A percentile compares a stretch with the other conserved stretches of the same genome.
Conservation (phyloP, 2,329 filamentous ascomycete species). For the Exophiala viscosa region DNA sequence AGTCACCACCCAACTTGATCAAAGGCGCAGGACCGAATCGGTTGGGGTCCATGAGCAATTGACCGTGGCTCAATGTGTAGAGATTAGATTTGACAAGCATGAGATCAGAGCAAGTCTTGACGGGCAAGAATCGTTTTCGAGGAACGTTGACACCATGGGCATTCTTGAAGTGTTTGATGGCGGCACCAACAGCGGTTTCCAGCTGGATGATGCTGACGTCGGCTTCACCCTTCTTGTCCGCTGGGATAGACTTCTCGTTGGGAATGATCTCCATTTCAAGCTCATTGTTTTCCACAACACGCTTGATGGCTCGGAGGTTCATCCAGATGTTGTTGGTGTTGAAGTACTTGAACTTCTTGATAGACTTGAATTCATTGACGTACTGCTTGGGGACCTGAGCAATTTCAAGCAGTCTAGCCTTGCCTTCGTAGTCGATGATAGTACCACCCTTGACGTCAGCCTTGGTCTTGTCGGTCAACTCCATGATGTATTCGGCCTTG, state of each 20-base stretch:
- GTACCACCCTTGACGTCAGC: slow-evolving; percentile 99
- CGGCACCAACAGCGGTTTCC: slow-evolving; percentile 96
- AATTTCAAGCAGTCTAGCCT: slow-evolving; percentile 93
- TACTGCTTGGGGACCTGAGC: slow-evolving; percentile 99
- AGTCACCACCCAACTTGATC: slow-evolving; percentile 98
- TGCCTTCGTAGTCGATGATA: slow-evolving; percentile 98
- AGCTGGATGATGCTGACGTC: slow-evolving; percentile 97
- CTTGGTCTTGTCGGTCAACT: slow-evolving; percentile 99
- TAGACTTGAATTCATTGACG: slow-evolving; percentile 99
- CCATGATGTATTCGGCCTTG: slow-evolving; percentile 98
- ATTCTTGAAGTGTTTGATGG: slow-evolving; percentile 98
- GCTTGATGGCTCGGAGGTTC: slow-evolving; percentile 95
- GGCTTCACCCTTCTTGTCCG: slow-evolving; percentile 99
- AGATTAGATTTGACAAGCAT: slow-evolving; percentile 99
- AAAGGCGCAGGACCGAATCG: slow-evolving; percentile 94
- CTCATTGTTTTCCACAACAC: slow-evolving; percentile 96
- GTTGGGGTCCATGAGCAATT: slow-evolving; percentile 93
- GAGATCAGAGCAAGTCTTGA: slow-evolving; percentile 99
- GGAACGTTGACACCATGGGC: slow-evolving; percentile 99
- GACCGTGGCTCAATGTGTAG: slow-evolving; percentile 97
- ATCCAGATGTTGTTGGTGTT: slow-evolving; percentile 99
- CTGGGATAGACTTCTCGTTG: slow-evolving; percentile 97
- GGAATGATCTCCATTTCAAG: slow-evolving; percentile 99
- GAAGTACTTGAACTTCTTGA: slow-evolving; percentile 99
- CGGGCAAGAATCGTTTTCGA: slow-evolving; percentile 93